Evolutionary conservation across 176 grass and related monocot species (phyloP), one percentile per base, ranked within the genome.

Genomic region (Thinopyrum elongatum): DNA sequence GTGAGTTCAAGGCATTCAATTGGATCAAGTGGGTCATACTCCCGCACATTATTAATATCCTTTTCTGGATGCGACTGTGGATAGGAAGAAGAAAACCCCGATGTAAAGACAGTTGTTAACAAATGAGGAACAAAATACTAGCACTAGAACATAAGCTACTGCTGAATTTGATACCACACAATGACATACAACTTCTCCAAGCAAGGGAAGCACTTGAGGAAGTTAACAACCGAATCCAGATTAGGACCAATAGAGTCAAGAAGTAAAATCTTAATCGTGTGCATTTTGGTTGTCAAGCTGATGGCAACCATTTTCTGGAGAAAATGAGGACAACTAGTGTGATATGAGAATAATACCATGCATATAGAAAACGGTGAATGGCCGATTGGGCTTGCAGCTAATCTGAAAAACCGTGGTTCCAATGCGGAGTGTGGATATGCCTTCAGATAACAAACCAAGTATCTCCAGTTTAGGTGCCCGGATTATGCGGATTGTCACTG

Each of bases 121-220:
- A 68, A 19, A 33, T 35, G 21, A 28, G 65, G 28, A 68, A 33
- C 16, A 68, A 34, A 68, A 68, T 31, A 66, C 64, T 33, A 17
- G 30, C 27, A 58, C 55, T 22, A 22, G 21, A 68, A 33, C 35
- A 17, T 22, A 19, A 69, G 15, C 16, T 16, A 22, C 4, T 22
- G 66, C 8, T 69, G 66, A 35, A 9, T 70, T 36, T 70, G 33
- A 22, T 25, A 71, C 69, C 69, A 42, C 69, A 42, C 41, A 72
- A 42, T 23, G 36, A 72, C 35, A 72, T 72, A 72, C 8, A 72
- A 21, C 22, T 21, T 72, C 69, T 72, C 10, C 35, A 72, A 72
- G 35, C 35, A 72, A 42, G 69, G 69, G 36, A 72, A 72, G 5
- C 69, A 72, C 35, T 72, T 72, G 69, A 72, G 69, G 11, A 72